These are phyloP conservation scores for Hypomontagnella submonticulosa DNA, from an alignment of 495 filamentous ascomycete species.

Conservation along the genomic window DNA sequence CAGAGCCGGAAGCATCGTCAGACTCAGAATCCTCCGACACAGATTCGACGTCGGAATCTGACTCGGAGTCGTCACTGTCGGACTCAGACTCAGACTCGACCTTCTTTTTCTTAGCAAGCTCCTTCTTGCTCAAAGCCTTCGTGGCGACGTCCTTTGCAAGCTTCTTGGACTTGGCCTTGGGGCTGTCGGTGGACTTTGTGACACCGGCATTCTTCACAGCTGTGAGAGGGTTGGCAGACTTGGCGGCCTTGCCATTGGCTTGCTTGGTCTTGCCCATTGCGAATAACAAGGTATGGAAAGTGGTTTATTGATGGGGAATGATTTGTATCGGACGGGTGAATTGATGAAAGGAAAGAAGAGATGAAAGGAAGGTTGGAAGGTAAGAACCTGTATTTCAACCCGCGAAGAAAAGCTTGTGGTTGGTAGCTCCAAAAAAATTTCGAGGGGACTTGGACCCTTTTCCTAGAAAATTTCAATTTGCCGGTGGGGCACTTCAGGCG, in stretches of 20 bases:
- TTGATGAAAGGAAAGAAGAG: slow-evolving; percentile 26
- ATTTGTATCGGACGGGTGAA: slow-evolving; percentile 32
- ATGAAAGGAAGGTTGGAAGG: slow-evolving; percentile 20
- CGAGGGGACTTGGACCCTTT: slow-evolving; percentile 19
- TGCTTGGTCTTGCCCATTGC: slow-evolving; percentile 70
- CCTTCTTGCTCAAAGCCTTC: slow-evolving; percentile 55
- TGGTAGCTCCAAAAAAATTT: slow-evolving; percentile 46
- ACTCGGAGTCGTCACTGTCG: slow-evolving; percentile 42
- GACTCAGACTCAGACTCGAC: slow-evolving; percentile 52
- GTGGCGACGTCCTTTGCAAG: slow-evolving; percentile 58
- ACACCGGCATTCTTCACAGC: slow-evolving; percentile 53
- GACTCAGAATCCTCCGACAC: slow-evolving; percentile 44
- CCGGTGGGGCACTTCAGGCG: slow-evolving; percentile 47
- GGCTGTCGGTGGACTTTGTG: slow-evolving; percentile 56
- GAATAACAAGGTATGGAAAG: slow-evolving; percentile 26
- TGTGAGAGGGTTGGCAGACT: slow-evolving; percentile 50
- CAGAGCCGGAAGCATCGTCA: slow-evolving; percentile 43
- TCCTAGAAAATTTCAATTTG: slow-evolving; percentile 41
- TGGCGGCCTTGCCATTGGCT: slow-evolving; percentile 56
- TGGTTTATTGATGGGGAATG: slow-evolving; percentile 28
- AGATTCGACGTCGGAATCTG: slow-evolving; percentile 45
- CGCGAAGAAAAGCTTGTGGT: slow-evolving; percentile 31
- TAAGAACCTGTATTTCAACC: slow-evolving; percentile 38
- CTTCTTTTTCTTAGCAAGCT: slow-evolving; percentile 66
- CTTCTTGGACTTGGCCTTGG: slow-evolving; percentile 66